Conservation (phyloP, 179 eudicot species). For the Camellia oleifera region DNA sequence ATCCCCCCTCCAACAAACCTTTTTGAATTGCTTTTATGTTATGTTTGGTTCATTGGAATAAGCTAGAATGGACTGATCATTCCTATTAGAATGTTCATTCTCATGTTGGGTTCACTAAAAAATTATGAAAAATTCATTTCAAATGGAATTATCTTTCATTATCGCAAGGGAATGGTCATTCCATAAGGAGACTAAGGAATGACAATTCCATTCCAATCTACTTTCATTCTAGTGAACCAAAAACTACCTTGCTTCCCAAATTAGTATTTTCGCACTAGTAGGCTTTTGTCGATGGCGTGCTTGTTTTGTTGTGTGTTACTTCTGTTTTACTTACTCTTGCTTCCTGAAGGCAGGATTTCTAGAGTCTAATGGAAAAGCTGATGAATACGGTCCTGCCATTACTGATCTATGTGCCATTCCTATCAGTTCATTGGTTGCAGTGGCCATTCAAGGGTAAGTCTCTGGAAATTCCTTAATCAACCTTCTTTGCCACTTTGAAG, state of each 20-base stretch:
- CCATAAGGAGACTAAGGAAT: too few species aligned
- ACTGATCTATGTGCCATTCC: conserved; percentile 59
- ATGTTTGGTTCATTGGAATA: too few species aligned
- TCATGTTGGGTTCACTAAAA: too few species aligned
- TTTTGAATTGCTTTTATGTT: too few species aligned
- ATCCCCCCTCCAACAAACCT: background rate
- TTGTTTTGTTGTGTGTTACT: background rate
- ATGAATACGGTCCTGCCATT: conserved; percentile 53
- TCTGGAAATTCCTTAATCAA: background rate
- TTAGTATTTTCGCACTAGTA: background rate
- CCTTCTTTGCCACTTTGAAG: background rate
- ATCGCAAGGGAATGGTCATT: too few species aligned
- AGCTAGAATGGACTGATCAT: too few species aligned
- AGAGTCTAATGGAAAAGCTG: conserved; percentile 41
- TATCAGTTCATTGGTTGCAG: conserved; percentile 68
- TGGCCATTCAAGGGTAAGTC: conserved; percentile 71
- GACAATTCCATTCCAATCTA: too few species aligned
- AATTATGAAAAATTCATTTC: too few species aligned
- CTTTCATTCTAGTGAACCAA: too few species aligned
- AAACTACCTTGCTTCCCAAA: too few species aligned
- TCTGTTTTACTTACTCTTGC: conserved; percentile 14
- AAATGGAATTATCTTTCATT: too few species aligned
- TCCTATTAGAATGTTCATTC: too few species aligned
- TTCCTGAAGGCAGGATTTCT: conserved; percentile 42
- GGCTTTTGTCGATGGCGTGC: conserved; percentile 1